A percentile compares a stretch with the other conserved stretches of the same genome.
phyloP scores from a whole-genome alignment of 2,329 filamentous ascomycete species.

The Xylaria sp. region DNA sequence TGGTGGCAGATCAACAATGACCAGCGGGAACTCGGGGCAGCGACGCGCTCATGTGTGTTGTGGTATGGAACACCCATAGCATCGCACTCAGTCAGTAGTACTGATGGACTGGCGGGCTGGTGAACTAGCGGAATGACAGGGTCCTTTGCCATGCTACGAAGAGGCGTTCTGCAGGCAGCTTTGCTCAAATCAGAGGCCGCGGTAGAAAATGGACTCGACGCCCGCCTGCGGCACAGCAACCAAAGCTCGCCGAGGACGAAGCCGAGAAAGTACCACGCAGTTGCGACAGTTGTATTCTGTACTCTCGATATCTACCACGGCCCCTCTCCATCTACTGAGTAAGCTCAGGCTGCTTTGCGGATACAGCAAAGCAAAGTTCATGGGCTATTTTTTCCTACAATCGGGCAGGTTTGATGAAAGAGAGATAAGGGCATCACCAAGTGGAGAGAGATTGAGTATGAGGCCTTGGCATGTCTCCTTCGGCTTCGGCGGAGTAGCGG shows the following conservation, averaged over 20 bases:
- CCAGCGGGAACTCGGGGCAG: constrained; percentile 1
- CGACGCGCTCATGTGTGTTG: background rate
- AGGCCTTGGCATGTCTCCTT: constrained; percentile 5
- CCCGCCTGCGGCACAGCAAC: constrained; percentile 29
- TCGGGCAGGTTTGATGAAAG: background rate
- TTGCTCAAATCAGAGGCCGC: constrained; percentile 21
- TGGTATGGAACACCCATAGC: too few species aligned
- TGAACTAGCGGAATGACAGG: constrained; percentile 22
- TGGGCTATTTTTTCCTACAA: background rate
- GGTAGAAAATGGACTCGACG: constrained; percentile 14
- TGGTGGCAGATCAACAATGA: constrained; percentile 13
- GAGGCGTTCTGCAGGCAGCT: constrained; percentile 16
- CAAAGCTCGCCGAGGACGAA: constrained; percentile 14
- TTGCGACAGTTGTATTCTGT: constrained; percentile 23
- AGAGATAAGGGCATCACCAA: background rate
- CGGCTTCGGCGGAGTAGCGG: background rate
- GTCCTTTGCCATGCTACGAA: constrained; percentile 12
- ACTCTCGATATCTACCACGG: constrained; percentile 31
- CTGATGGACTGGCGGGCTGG: background rate
- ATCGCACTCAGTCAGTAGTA: background rate
- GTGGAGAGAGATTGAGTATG: constrained; percentile 2
- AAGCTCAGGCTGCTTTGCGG: constrained; percentile 3
- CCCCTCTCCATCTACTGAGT: background rate
- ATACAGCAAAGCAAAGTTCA: constrained; percentile 4
- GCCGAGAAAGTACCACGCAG: constrained; percentile 30